Base-by-base conservation (phyloP, 2,329 filamentous ascomycete genomes). In the Ceratocystiopsis sp. region DNA sequence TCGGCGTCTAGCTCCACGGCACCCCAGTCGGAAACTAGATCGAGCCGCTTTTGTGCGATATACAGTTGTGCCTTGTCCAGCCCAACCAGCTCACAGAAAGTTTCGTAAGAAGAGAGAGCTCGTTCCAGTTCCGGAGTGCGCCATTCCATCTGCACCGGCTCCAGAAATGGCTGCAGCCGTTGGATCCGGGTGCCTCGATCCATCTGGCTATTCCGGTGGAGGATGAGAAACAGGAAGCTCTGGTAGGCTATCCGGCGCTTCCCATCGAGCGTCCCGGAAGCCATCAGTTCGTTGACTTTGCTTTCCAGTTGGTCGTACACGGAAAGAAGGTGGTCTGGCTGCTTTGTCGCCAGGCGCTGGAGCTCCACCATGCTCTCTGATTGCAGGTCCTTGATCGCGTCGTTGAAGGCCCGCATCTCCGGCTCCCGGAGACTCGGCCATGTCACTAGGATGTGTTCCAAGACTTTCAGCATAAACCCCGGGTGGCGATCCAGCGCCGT, bases 161-260 rank as follows among this genome's bases (percentile, higher is more conserved):
- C 71, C 41, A 96, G 69, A 57, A 96, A 94, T 14, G 73, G 70
- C 44, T 75, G 66, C 29, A 98, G 65, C 46, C 84, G 80, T 44
- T 75, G 67, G 42, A 87, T 68, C 46, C 87, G 82, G 34, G 75
- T 62, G n/a, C 68, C 67, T 16, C 72, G 69, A 50, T 93, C 80
- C 33, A 96, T 69, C 37, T 76, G 78, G 18, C 71, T 78, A 34
- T 85, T 78, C 46, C 91, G 84, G 59, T 96, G 89, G 53, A 91
- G 80, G 48, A 98, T 91, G 46, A 93, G 91, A 57, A 98, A 93
- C 1, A 96, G 68, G 49, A 96, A 89, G 11, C 86, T 89, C 52
- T 78, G 83, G 54, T 93, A 87, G 2, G 87, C 84, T 54, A 91
- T 79, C 45, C 84, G 77, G 32, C 87, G 75, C 55, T 87, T 85